These are phyloP conservation scores for Teratosphaeria destructans DNA, from an alignment of 2,329 filamentous ascomycete genomes.

Conservation along the genomic window DNA sequence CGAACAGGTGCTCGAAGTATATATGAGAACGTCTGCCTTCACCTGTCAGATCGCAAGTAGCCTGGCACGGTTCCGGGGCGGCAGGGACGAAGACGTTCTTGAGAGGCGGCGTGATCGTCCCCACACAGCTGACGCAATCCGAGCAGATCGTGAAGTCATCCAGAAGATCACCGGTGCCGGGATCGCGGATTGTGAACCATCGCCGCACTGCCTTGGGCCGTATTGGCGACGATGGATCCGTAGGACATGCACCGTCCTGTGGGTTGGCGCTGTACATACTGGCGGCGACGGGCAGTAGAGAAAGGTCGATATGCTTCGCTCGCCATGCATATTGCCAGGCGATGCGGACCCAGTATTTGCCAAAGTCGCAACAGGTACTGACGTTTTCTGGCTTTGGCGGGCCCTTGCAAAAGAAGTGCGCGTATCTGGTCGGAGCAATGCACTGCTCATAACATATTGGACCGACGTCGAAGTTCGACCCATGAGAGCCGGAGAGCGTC, in stretches of 20 bases:
- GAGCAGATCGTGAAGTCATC: not conserved
- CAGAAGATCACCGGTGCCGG: not conserved
- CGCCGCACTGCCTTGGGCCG: not conserved
- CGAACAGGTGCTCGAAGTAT: no score
- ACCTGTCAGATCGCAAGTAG: no score
- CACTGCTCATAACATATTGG: no score
- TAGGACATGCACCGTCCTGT: not conserved
- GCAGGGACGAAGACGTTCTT: not conserved
- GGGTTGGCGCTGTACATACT: not conserved
- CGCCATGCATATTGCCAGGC: not conserved
- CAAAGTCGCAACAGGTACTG: no score
- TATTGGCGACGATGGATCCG: not conserved
- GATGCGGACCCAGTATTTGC: not conserved
- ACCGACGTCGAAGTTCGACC: no score
- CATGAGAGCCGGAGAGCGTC: no score
- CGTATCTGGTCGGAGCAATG: no score
- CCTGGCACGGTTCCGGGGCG: no score
- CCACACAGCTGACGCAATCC: not conserved
- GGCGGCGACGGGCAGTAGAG: not conserved
- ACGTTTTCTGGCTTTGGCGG: no score
- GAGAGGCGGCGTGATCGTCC: not conserved
- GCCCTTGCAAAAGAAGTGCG: no score
- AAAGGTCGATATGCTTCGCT: not conserved
- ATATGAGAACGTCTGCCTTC: no score
- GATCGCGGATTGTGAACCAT: not conserved